Evolutionary conservation across 2,329 filamentous ascomycete species (phyloP), one percentile per base, ranked within the genome.

Genomic region (Aspergillus hiratsukae): DNA sequence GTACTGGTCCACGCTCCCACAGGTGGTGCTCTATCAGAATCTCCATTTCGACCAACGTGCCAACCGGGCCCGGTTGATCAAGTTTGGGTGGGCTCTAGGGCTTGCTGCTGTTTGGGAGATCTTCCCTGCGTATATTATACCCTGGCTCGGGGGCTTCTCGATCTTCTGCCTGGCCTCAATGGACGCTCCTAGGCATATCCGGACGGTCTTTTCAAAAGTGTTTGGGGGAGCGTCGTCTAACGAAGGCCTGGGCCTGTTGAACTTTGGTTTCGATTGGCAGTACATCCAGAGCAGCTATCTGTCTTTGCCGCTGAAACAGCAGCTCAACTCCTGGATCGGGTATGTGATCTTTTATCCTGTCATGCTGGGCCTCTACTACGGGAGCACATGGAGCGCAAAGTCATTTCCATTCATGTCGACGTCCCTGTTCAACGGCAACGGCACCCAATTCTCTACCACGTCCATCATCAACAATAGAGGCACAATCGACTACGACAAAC

Each of bases 11-110:
- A 69, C 67, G 0, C 49, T 74, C 8, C 70, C 71, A 2, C 65
- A 68, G 14, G 66, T 73, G 0, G 66, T 68, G 1, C 63, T 72
- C n/a, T 71, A 64, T 46, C 71, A 74, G 49, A 72, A 65, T 17
- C 63, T 74, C 1, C 70, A 74, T 51, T 72, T 69, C 31, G 66
- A 72, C 29, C 59, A 53, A 5, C 54, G 46, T 4, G 62, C 60
- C 41, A 72, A 72, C 46, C 60, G 58, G 3, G 59, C 55, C 8
- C 69, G 66, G 0, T 62, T 72, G 6, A 58, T 48, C 40, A 72
- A 70, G 37, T 74, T 73, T 29, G 61, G 64, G 21, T 71, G 66
- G 17, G 72, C 72, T 4, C 55, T 76, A 8, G 52, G 48, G 2
- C 19, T 59, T 4, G 51, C 62, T 17, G 58, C 61, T 0, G 19